A percentile compares a stretch with the other conserved stretches of the same genome.
Conservation (phyloP, 257 asterid species). For the Penstemon newberryi region DNA sequence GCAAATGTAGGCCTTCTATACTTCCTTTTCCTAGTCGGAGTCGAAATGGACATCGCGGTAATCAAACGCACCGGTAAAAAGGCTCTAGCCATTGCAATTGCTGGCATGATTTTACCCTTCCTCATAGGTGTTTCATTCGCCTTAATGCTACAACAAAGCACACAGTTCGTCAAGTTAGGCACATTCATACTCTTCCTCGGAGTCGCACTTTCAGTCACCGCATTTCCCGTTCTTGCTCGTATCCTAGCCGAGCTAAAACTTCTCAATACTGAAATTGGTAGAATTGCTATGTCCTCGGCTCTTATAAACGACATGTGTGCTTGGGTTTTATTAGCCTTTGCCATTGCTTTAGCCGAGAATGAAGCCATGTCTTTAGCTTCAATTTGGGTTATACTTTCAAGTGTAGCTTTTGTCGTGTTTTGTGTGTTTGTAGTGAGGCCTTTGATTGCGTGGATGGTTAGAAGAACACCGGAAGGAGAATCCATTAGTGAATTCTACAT, state of each 20-base stretch:
- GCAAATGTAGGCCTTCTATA: conserved; percentile 92
- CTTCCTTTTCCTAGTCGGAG: conserved; percentile 86
- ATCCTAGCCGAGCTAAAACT: conserved; percentile 90
- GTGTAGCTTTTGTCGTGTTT: conserved; percentile 49
- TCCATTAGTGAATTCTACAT: conserved; percentile 64
- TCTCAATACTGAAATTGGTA: conserved; percentile 79
- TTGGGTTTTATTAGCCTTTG: conserved; percentile 74
- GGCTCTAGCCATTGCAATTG: conserved; percentile 59
- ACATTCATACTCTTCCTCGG: conserved; percentile 93
- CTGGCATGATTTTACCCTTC: conserved; percentile 83
- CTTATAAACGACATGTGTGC: conserved; percentile 93
- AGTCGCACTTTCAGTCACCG: conserved; percentile 79
- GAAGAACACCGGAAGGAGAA: conserved; percentile 76
- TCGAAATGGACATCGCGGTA: conserved; percentile 91
- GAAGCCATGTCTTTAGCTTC: conserved; percentile 60
- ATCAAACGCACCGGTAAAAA: conserved; percentile 63
- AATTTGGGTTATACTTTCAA: conserved; percentile 76
- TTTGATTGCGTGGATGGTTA: conserved; percentile 44
- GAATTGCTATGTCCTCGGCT: conserved; percentile 85
- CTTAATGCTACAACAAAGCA: conserved; percentile 42
- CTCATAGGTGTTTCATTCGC: conserved; percentile 71
- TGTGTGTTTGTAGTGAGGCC: conserved; percentile 66
- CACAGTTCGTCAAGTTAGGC: conserved; percentile 52
- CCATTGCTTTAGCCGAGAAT: conserved; percentile 85
- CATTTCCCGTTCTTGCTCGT: conserved; percentile 91